phyloP scores from a whole-genome alignment of 306 rosid species.

The Malus orientalis region DNA sequence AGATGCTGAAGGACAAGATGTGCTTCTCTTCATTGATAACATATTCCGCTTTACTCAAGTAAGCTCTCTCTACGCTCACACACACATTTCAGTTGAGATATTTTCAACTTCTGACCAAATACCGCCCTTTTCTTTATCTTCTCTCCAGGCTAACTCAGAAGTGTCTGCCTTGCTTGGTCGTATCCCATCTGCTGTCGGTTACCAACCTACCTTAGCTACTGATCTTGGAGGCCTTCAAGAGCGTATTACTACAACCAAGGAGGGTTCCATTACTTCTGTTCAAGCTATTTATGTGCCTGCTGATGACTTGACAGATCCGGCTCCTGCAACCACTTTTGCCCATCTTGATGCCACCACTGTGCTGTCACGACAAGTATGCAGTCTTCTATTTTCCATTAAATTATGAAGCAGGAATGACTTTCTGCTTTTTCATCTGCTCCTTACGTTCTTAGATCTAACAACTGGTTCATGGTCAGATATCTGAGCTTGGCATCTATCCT shows the following conservation, averaged over 20 bases:
- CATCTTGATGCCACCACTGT: slow-evolving; percentile 99
- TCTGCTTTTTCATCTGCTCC: neutral
- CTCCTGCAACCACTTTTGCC: slow-evolving; percentile 97
- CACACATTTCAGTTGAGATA: neutral
- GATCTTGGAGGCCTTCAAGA: slow-evolving; percentile 99
- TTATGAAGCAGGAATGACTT: neutral
- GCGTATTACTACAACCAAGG: slow-evolving; percentile 93
- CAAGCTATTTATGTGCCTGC: slow-evolving; percentile 99
- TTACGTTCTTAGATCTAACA: too few species aligned
- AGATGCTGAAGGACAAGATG: slow-evolving; percentile 98
- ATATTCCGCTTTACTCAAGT: slow-evolving; percentile 97
- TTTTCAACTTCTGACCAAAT: neutral
- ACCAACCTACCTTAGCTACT: slow-evolving; percentile 95
- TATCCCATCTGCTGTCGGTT: slow-evolving; percentile 98
- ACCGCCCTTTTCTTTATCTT: neutral
- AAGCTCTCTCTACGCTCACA: neutral
- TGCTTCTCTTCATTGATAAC: slow-evolving; percentile 95
- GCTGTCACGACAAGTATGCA: slow-evolving; percentile 73
- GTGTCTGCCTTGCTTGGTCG: slow-evolving; percentile 99
- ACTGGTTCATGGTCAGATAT: too few species aligned
- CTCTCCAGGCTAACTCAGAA: slow-evolving; percentile 81
- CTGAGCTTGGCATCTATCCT: too few species aligned
- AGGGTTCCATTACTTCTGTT: slow-evolving; percentile 96
- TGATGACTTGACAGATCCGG: slow-evolving; percentile 99
- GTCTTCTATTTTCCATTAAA: neutral